phyloP scores from a whole-genome alignment of 768 basidiomycete species.

The Heimioporus sp. region DNA sequence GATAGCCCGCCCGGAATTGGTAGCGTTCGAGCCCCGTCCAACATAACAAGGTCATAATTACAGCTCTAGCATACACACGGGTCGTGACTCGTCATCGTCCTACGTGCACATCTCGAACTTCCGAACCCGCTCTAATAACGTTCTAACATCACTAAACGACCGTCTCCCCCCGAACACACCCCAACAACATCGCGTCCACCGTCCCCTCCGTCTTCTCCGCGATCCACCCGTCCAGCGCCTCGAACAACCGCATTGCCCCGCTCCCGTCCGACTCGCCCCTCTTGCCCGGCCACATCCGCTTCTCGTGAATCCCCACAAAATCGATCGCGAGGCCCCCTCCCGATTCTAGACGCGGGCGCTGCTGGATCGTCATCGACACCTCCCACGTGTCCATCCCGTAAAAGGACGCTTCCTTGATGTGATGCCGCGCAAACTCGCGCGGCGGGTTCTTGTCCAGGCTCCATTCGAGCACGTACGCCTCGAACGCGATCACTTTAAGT shows the following conservation, averaged over 20 bases:
- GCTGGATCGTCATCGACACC: constrained; percentile 67
- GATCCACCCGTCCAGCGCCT: constrained; percentile 73
- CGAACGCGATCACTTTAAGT: constrained; percentile 77
- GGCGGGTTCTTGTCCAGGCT: constrained; percentile 79
- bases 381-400: constrained; percentile 74
- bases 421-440: constrained; percentile 71
- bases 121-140: too few species aligned
- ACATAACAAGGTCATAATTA: too few species aligned
- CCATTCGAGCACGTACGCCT: constrained; percentile 88
- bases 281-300: constrained; percentile 82
- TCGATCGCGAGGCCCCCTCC: constrained; percentile 48
- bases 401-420: constrained; percentile 90
- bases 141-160: constrained; percentile 35
- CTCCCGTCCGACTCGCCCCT: constrained; percentile 45
- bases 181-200: constrained; percentile 67
- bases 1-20: too few species aligned
- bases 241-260: constrained; percentile 71
- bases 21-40: too few species aligned
- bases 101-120: too few species aligned
- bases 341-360: constrained; percentile 37
- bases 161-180: constrained; percentile 64
- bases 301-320: constrained; percentile 82
- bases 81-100: too few species aligned
- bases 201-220: constrained; percentile 57
- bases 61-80: too few species aligned